phyloP scores from a whole-genome alignment of 345 rosid genomes.

The Punica granatum region DNA sequence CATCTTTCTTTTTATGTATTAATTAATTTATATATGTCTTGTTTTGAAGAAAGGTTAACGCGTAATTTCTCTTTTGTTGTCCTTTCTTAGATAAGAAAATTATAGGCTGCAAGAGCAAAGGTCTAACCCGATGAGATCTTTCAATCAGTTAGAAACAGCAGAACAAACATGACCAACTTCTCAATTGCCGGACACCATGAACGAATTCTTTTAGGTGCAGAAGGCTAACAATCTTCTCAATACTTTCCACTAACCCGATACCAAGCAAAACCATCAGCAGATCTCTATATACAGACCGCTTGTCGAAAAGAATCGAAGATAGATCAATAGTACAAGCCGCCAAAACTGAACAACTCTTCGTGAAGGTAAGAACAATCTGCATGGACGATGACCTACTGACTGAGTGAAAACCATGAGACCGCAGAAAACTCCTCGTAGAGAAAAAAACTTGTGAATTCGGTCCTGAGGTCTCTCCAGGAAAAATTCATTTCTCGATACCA shows the following conservation, averaged over 20 bases:
- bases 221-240: background rate
- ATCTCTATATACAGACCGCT: constrained; percentile 13
- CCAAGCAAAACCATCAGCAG: background rate
- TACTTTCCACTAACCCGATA: background rate
- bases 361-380: background rate
- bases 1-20: too few relatives aligned
- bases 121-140: too few relatives aligned
- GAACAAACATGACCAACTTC: background rate
- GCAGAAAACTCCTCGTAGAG: background rate
- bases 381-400: background rate
- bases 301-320: background rate
- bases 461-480: background rate
- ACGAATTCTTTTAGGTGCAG: background rate
- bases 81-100: too few relatives aligned
- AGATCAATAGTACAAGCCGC: constrained; percentile 5
- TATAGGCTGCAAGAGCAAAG: too few relatives aligned
- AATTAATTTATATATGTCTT: too few relatives aligned
- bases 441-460: background rate
- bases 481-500: constrained; percentile 66
- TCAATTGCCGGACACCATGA: background rate
- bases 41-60: too few relatives aligned
- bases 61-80: too few relatives aligned
- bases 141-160: too few relatives aligned
- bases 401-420: background rate
- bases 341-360: constrained; percentile 4